Base-by-base conservation (phyloP, 1,284 basidiomycete species). In the Bjerkandera adusta region DNA sequence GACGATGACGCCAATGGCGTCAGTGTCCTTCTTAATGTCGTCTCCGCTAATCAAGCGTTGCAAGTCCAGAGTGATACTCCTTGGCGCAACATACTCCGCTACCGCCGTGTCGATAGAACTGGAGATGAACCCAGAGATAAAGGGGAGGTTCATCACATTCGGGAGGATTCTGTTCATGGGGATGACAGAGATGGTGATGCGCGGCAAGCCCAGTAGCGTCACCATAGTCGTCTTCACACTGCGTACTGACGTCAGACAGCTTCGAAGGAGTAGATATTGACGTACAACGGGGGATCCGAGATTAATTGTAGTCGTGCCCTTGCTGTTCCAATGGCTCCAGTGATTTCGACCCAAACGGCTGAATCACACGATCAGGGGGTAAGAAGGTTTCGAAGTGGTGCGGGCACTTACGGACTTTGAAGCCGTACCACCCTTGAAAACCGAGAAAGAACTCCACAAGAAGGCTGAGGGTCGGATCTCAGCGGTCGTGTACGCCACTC, bases 291-390 rank as follows among this genome's bases (percentile, higher is more conserved):
- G 57, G 85, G 77, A 55, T 88, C 81, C 0, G 88, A 81, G 35
- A 89, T 89, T 56, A 93, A 80, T 64, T 92, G 87, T 18, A 89
- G 69, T n/a, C 90, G 77, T 25, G 89, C 67, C n/a, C 90, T 75
- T 3, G 83, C 76, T 5, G 85, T 84, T 4, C 84, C 84, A 7
- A 81, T 73, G 24, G 90, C 72, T n/a, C 82, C 80, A 43, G 87
- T 84, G 35, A 93, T 68, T 58, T 92, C 88, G 33, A 91, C 83
- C 85, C 86, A 90, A 25, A 88, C 81, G 11, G 78, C 77, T 55
- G 70, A 34, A 36, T n/a, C n/a, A n/a, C n/a, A 58, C 43, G 18
- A 69, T 47, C 3, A 65, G 64, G 5, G 63, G 63, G 6, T 10
- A 2, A 12, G 18, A 30, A 34, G 12, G 13, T 12, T 2, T 5